Evolutionary conservation across 2,329 filamentous ascomycete species (phyloP).

Genomic region (Zymoseptoria pseudotritici): DNA sequence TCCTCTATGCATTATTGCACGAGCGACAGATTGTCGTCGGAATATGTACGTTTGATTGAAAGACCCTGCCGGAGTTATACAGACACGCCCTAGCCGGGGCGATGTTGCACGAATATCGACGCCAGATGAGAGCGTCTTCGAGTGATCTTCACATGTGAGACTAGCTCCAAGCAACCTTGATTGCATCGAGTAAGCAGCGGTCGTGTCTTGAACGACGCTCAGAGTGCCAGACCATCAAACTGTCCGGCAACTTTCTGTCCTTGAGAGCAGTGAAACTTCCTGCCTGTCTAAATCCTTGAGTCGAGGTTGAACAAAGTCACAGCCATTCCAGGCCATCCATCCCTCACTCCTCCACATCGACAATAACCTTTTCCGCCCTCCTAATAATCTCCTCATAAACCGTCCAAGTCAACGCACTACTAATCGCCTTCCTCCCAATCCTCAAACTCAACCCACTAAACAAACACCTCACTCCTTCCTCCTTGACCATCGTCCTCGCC

Average conservation of each 20-base stretch:
- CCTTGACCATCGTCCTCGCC: conserved; percentile 65
- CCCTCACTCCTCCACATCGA: background rate
- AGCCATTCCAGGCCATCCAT: background rate
- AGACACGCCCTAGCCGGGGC: background rate
- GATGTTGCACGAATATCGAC: background rate
- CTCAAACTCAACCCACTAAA: conserved; percentile 80
- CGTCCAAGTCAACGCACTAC: conserved; percentile 94
- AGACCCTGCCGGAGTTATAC: background rate
- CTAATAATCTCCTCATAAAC: conserved; percentile 90
- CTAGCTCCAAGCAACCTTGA: too few relatives aligned
- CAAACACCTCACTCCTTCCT: conserved; percentile 73
- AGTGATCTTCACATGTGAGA: background rate
- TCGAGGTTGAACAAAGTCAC: background rate
- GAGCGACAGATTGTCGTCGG: background rate
- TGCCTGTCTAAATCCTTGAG: background rate
- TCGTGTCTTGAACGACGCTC: background rate
- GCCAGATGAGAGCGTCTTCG: background rate
- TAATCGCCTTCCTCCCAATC: conserved; percentile 85
- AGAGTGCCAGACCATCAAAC: too few relatives aligned
- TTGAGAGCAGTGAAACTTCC: background rate
- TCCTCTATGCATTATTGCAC: background rate
- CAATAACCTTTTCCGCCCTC: conserved; percentile 50
- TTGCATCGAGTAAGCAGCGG: background rate
- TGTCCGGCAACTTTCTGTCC: too few relatives aligned
- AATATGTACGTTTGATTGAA: background rate